phyloP scores from a whole-genome alignment of 1,284 basidiomycete genomes.

The Boletellus deceptivus region DNA sequence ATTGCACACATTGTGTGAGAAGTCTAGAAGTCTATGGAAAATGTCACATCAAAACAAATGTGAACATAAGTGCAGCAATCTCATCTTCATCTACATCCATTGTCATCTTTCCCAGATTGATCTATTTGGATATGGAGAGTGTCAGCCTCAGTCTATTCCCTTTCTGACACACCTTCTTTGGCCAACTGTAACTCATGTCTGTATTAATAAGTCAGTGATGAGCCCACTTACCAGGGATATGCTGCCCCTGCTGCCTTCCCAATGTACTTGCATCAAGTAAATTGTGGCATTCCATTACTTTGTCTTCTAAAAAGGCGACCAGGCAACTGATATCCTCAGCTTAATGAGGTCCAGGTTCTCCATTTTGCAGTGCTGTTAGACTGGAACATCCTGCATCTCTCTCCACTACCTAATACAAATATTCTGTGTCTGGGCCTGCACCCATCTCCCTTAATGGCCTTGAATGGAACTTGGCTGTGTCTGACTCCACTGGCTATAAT shows the following conservation, averaged over 20 bases:
- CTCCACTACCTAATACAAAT: constrained; percentile 23
- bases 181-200: constrained; percentile 25
- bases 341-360: constrained; percentile 22
- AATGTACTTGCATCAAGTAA: constrained; percentile 27
- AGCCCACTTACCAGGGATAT: constrained; percentile 22
- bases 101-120: constrained; percentile 21
- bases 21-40: constrained; percentile 30
- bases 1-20: constrained; percentile 28
- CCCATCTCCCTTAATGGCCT: constrained; percentile 19
- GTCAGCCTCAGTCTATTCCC: constrained; percentile 20
- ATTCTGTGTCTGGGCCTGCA: constrained; percentile 29
- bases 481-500: constrained; percentile 23
- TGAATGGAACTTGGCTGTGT: constrained; percentile 12
- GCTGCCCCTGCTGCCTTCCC: constrained; percentile 19
- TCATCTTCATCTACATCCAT: constrained; percentile 14
- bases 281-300: constrained; percentile 32
- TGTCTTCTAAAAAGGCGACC: constrained; percentile 26
- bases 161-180: constrained; percentile 26
- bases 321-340: constrained; percentile 22
- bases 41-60: constrained; percentile 23
- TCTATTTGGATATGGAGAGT: constrained; percentile 30
- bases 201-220: constrained; percentile 30
- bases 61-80: constrained; percentile 21
- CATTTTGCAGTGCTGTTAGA: constrained; percentile 30
- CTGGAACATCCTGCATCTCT: constrained; percentile 21